Evolutionary conservation across 805 yeast species (phyloP).

Genomic region (Saturnispora kantuleensis): DNA sequence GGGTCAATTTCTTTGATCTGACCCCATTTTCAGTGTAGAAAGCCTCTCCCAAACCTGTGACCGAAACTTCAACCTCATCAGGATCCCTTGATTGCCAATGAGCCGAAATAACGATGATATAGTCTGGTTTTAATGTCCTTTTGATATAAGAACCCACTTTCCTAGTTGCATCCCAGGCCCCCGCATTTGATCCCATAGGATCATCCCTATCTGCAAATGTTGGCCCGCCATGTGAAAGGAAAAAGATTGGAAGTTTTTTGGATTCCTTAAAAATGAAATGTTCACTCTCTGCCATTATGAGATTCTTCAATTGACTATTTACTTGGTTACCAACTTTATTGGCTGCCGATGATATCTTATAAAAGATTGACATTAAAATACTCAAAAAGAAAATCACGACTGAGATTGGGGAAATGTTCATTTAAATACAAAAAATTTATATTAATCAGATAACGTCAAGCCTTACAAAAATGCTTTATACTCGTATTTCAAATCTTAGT

Average conservation of each 20-base stretch:
- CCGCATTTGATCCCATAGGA: slow-evolving; percentile 39
- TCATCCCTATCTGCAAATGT: slow-evolving; percentile 54
- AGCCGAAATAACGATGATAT: slow-evolving; percentile 58
- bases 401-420: slow-evolving; percentile 7
- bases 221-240: slow-evolving; percentile 81
- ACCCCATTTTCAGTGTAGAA: slow-evolving; percentile 13
- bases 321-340: neutral
- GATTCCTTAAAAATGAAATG: slow-evolving; percentile 15
- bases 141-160: slow-evolving; percentile 44
- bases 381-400: slow-evolving; percentile 7
- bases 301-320: slow-evolving; percentile 7
- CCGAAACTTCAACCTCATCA: slow-evolving; percentile 38
- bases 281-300: slow-evolving; percentile 13
- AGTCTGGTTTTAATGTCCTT: slow-evolving; percentile 48
- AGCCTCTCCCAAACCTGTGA: slow-evolving; percentile 27
- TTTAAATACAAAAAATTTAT: neutral
- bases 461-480: neutral
- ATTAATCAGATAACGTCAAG: neutral
- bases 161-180: slow-evolving; percentile 48
- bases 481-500: slow-evolving; percentile 3
- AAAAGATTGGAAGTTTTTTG: slow-evolving; percentile 43
- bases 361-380: slow-evolving; percentile 14
- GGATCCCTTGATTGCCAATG: slow-evolving; percentile 56
- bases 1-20: slow-evolving; percentile 15
- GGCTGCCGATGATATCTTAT: slow-evolving; percentile 6